These are phyloP conservation scores for Aureobasidium lini DNA, from an alignment of 2,329 filamentous ascomycete genomes.

Conservation along the genomic window DNA sequence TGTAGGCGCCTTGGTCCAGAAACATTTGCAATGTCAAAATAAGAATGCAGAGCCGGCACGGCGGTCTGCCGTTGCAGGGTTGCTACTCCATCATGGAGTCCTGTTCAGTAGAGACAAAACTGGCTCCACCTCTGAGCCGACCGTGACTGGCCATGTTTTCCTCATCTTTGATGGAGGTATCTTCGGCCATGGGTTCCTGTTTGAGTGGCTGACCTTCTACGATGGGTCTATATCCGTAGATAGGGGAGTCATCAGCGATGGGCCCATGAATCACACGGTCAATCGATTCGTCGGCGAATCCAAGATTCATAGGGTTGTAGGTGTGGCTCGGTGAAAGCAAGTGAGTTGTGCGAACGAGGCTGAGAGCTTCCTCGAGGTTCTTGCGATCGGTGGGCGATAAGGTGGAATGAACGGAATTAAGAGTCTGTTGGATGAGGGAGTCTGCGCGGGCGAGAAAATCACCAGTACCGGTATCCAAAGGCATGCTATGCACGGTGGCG, in stretches of 20 bases:
- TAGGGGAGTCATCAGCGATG: not conserved
- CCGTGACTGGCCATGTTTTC: not conserved
- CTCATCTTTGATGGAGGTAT: not conserved
- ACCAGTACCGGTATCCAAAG: not conserved
- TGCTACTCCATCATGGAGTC: not conserved
- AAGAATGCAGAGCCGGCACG: not conserved
- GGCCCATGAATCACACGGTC: not conserved
- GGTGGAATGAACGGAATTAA: not conserved
- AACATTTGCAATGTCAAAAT: not conserved
- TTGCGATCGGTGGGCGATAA: not conserved
- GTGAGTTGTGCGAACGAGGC: not conserved
- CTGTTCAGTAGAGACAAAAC: not conserved
- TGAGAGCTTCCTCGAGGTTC: slow-evolving; percentile 5
- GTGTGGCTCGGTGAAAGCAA: not conserved
- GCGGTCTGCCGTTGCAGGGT: not conserved
- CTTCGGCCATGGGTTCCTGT: not conserved
- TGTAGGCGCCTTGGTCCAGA: not conserved
- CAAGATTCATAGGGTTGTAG: not conserved
- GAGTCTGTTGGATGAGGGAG: not conserved
- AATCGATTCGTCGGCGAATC: not conserved
- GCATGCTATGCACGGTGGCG: not conserved
- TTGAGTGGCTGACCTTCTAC: not conserved
- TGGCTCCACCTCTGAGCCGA: not conserved
- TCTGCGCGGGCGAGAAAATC: not conserved
- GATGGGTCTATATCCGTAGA: not conserved